These are phyloP conservation scores for Acer saccharum DNA, from an alignment of 345 rosid species.

Conservation along the genomic window DNA sequence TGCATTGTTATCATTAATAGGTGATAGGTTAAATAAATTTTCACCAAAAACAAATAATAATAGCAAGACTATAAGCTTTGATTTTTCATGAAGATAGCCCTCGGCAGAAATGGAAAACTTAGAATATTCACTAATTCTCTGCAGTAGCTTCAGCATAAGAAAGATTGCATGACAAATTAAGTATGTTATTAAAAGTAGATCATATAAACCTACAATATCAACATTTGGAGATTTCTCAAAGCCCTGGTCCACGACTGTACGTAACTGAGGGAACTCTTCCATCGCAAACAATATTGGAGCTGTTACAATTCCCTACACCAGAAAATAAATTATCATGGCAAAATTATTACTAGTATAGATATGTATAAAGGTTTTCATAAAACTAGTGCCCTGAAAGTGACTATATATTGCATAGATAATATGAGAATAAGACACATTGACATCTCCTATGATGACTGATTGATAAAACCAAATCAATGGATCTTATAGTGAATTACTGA, in stretches of 20 bases:
- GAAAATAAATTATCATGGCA: not conserved
- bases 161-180: not conserved
- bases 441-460: not conserved
- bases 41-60: not conserved
- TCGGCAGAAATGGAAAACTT: not conserved
- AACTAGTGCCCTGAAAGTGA: not conserved
- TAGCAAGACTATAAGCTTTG: not conserved
- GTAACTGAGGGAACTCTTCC: conserved; percentile 88
- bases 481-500: not conserved
- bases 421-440: too few species aligned
- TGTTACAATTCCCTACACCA: conserved; percentile 69
- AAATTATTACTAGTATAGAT: not conserved
- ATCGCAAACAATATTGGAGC: conserved; percentile 90
- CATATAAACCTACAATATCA: conserved; percentile 52
- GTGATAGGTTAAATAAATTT: not conserved
- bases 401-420: too few species aligned
- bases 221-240: conserved; percentile 66
- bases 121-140: not conserved
- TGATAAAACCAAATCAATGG: not conserved
- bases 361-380: not conserved
- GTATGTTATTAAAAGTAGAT: not conserved
- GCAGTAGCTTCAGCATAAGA: not conserved
- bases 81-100: not conserved
- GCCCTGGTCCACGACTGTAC: conserved; percentile 57
- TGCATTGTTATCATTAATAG: not conserved